Conservation (phyloP, 73 alveolate genomes). For the Tetrahymena malaccensis region DNA sequence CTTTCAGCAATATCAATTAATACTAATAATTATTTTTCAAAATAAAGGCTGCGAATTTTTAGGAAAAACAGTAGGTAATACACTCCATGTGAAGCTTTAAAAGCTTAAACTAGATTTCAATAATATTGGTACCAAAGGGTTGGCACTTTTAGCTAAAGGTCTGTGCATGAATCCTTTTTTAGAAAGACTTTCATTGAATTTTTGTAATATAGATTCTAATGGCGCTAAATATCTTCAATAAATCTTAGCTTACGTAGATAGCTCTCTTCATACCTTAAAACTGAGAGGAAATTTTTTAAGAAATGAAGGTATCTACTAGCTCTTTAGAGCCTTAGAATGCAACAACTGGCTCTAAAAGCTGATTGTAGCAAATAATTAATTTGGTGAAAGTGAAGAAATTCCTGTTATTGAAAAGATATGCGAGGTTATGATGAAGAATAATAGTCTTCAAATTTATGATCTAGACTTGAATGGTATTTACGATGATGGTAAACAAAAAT, state of each 20-base stretch:
- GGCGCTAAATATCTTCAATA: conserved; percentile 33
- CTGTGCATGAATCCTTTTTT: conserved; percentile 19
- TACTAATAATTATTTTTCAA: too few species aligned
- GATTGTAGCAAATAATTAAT: conserved; percentile 34
- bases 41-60: conserved; percentile 16
- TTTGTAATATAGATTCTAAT: conserved; percentile 31
- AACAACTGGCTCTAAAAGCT: conserved; percentile 37
- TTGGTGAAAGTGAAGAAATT: conserved; percentile 41
- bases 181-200: conserved; percentile 3
- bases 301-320: conserved; percentile 27
- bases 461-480: conserved; percentile 33
- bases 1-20: too few species aligned
- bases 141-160: conserved; percentile 16
- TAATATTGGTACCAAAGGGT: conserved; percentile 25
- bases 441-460: conserved; percentile 21
- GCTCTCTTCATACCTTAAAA: conserved; percentile 10
- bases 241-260: conserved; percentile 26
- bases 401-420: conserved; percentile 42
- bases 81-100: conserved; percentile 8
- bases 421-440: conserved; percentile 34
- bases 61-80: conserved; percentile 26
- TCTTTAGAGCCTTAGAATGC: conserved; percentile 28
- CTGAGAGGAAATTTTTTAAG: conserved; percentile 35
- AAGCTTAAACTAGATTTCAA: conserved; percentile 29
- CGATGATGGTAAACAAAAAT: conserved; percentile 34